These are phyloP conservation scores for Aspergillus quadrilineatus DNA, from an alignment of 2,329 filamentous ascomycete genomes.

Conservation along the genomic window DNA sequence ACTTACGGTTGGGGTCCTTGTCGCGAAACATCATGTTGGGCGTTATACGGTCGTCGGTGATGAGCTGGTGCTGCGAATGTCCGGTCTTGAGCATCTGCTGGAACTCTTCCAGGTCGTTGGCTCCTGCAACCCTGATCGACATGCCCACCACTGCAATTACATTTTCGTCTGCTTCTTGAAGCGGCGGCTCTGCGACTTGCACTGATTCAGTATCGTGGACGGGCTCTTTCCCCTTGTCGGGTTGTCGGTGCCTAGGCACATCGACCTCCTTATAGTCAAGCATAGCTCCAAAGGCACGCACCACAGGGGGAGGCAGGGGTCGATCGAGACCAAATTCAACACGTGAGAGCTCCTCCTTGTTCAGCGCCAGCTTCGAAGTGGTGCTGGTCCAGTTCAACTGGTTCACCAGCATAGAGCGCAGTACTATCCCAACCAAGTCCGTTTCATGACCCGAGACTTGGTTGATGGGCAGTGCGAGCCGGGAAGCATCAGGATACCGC, in stretches of 20 bases:
- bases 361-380: background rate
- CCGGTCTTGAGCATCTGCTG: constrained; percentile 29
- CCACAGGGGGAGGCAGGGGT: background rate
- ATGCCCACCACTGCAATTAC: constrained; percentile 41
- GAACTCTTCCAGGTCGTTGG: constrained; percentile 37
- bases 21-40: constrained; percentile 27
- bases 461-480: background rate
- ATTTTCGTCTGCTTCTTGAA: background rate
- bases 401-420: background rate
- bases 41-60: constrained; percentile 25
- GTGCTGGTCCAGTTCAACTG: background rate
- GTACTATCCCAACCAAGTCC: background rate
- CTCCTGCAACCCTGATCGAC: constrained; percentile 35
- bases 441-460: background rate
- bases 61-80: constrained; percentile 32
- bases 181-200: background rate
- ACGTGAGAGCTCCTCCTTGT: background rate
- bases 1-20: constrained; percentile 11
- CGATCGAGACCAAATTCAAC: background rate
- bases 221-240: background rate
- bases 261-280: background rate
- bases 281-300: background rate
- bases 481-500: background rate
- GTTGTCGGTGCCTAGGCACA: background rate
- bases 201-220: background rate